A percentile compares a stretch with the other conserved stretches of the same genome.
These are phyloP conservation scores for Coemansia sp. DNA, from an alignment of 192 early-diverging fungal species.

Conservation along the genomic window DNA sequence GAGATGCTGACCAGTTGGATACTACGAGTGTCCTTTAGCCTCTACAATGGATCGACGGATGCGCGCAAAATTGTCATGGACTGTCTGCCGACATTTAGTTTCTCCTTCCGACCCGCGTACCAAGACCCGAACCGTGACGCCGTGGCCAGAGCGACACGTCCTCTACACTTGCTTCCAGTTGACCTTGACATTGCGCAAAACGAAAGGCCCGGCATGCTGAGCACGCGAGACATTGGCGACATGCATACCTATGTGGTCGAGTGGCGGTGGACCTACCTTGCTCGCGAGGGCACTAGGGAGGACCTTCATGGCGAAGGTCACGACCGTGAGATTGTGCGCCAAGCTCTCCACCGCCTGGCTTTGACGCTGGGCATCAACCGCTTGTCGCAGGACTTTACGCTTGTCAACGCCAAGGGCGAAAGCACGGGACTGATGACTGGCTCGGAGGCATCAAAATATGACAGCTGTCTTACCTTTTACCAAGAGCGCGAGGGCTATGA, in stretches of 20 bases:
- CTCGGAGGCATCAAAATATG: constrained; percentile 37
- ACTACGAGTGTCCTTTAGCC: constrained; percentile 42
- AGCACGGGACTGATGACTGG: constrained; percentile 49
- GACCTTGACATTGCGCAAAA: constrained; percentile 30
- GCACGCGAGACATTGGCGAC: constrained; percentile 53
- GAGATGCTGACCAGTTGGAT: constrained; percentile 55
- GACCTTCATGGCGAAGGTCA: constrained; percentile 52
- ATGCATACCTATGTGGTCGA: constrained; percentile 57
- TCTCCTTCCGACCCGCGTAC: constrained; percentile 40
- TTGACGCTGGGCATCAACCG: constrained; percentile 44
- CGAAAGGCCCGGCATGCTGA: constrained; percentile 32
- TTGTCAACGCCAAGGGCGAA: constrained; percentile 54
- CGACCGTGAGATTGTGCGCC: constrained; percentile 52
- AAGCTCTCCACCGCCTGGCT: constrained; percentile 54
- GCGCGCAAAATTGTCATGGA: constrained; percentile 50
- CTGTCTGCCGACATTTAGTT: constrained; percentile 43
- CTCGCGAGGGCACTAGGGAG: constrained; percentile 47
- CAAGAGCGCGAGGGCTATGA: constrained; percentile 58
- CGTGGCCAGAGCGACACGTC: constrained; percentile 46
- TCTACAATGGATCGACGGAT: constrained; percentile 50
- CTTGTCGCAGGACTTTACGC: constrained; percentile 50
- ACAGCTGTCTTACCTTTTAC: constrained; percentile 55
- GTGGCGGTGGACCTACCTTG: constrained; percentile 58
- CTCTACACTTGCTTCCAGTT: constrained; percentile 53
- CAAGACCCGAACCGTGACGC: constrained; percentile 28